Conservation (phyloP, 768 basidiomycete genomes). For the Psilocybe tampanensis region DNA sequence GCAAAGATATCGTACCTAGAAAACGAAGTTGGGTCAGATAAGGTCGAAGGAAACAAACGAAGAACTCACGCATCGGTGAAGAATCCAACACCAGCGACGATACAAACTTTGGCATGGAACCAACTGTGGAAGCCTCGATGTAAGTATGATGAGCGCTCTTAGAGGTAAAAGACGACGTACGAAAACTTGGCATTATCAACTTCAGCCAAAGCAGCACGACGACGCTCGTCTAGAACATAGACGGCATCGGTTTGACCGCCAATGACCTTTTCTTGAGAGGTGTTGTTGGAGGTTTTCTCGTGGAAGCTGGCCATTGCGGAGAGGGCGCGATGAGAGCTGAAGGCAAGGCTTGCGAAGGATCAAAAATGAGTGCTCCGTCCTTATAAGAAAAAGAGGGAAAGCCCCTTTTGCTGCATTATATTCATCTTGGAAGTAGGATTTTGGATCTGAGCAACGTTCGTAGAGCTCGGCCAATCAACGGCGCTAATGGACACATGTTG, state of each 20-base stretch:
- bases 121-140: constrained; percentile 44
- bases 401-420: background rate
- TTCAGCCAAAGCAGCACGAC: constrained; percentile 81
- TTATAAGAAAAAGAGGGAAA: constrained; percentile 7
- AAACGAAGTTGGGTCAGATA: background rate
- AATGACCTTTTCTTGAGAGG: constrained; percentile 29
- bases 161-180: constrained; percentile 40
- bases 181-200: constrained; percentile 87
- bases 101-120: constrained; percentile 82
- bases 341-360: constrained; percentile 3
- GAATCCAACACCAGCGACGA: constrained; percentile 82
- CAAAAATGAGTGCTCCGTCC: background rate
- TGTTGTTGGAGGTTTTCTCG: constrained; percentile 40
- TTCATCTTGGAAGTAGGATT: background rate
- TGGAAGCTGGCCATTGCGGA: constrained; percentile 36
- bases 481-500: constrained; percentile 15
- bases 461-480: constrained; percentile 29
- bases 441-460: constrained; percentile 33
- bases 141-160: background rate
- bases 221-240: constrained; percentile 64
- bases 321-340: constrained; percentile 4
- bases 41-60: background rate
- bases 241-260: constrained; percentile 27
- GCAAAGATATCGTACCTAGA: constrained; percentile 83
- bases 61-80: constrained; percentile 78